A percentile compares a stretch with the other conserved stretches of the same genome.
Evolutionary conservation across 257 asterid species (phyloP).

Genomic region (Forsythia viridissima): DNA sequence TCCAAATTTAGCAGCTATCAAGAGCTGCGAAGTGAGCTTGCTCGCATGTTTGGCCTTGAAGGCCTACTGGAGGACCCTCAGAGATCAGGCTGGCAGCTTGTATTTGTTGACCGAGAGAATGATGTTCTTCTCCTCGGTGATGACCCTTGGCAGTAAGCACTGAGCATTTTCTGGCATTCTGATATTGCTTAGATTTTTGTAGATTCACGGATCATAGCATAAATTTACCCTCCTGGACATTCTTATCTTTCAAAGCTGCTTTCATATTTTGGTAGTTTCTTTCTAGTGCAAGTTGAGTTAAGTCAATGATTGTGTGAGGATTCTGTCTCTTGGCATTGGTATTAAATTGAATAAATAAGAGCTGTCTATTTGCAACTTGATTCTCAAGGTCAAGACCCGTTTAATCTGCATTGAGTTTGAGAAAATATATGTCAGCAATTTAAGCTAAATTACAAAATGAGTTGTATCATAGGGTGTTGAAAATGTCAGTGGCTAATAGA

Average conservation of each 20-base stretch:
- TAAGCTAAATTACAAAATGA: neutral
- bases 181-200: neutral
- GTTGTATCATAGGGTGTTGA: neutral
- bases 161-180: conserved; percentile 7
- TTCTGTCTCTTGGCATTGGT: neutral
- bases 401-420: neutral
- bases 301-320: neutral
- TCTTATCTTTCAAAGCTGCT: neutral
- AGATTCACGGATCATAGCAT: neutral
- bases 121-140: conserved; percentile 98
- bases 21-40: conserved; percentile 92
- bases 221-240: neutral
- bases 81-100: conserved; percentile 99
- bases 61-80: conserved; percentile 95
- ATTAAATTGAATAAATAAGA: neutral
- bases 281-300: neutral
- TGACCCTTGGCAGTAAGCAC: conserved; percentile 97
- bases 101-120: conserved; percentile 95
- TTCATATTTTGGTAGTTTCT: neutral
- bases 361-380: neutral
- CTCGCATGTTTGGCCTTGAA: conserved; percentile 90
- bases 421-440: neutral
- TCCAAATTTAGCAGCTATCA: conserved; percentile 90
- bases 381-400: neutral
- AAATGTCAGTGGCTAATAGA: neutral